A percentile compares a stretch with the other conserved stretches of the same genome.
These are phyloP conservation scores for Collybia nuda DNA, from an alignment of 768 basidiomycete species.

Conservation along the genomic window DNA sequence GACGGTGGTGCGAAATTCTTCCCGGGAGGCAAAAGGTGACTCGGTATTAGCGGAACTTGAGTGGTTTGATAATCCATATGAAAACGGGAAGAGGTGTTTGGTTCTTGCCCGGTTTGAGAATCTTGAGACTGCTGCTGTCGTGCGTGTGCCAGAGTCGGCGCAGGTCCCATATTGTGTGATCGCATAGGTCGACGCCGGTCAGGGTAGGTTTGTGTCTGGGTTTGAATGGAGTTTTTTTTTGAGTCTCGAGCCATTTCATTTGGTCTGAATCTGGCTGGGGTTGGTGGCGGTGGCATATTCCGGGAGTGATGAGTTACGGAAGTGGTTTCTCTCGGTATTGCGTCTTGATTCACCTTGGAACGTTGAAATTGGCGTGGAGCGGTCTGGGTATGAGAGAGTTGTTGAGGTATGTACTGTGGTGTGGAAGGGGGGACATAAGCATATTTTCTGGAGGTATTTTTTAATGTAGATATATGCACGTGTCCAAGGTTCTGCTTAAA, in stretches of 20 bases:
- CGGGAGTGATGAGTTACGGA: slow-evolving; percentile 9
- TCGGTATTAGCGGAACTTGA: not conserved
- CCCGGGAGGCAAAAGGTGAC: slow-evolving; percentile 10
- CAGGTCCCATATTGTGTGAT: slow-evolving; percentile 47
- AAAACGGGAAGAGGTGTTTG: too few species aligned
- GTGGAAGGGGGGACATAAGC: slow-evolving; percentile 56
- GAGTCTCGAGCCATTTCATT: slow-evolving; percentile 2
- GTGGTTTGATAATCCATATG: too few species aligned
- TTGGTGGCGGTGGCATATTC: slow-evolving; percentile 19
- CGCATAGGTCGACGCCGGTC: slow-evolving; percentile 15
- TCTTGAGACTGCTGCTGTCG: slow-evolving; percentile 19
- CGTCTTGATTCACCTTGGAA: slow-evolving; percentile 21
- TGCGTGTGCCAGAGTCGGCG: slow-evolving; percentile 46
- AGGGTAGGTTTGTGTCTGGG: slow-evolving; percentile 13
- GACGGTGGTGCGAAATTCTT: slow-evolving; percentile 9
- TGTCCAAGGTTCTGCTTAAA: not conserved
- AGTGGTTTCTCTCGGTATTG: slow-evolving; percentile 16
- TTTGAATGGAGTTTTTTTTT: slow-evolving; percentile 11
- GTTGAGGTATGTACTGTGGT: slow-evolving; percentile 36
- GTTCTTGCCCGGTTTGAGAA: slow-evolving; percentile 11
- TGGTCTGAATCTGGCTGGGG: slow-evolving; percentile 25
- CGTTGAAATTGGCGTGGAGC: slow-evolving; percentile 39
- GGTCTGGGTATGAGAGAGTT: slow-evolving; percentile 41
- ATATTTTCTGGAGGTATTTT: slow-evolving; percentile 50
- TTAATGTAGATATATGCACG: slow-evolving; percentile 19